phyloP scores from a whole-genome alignment of 2,329 filamentous ascomycete genomes.

The Xylariaceae sp. region DNA sequence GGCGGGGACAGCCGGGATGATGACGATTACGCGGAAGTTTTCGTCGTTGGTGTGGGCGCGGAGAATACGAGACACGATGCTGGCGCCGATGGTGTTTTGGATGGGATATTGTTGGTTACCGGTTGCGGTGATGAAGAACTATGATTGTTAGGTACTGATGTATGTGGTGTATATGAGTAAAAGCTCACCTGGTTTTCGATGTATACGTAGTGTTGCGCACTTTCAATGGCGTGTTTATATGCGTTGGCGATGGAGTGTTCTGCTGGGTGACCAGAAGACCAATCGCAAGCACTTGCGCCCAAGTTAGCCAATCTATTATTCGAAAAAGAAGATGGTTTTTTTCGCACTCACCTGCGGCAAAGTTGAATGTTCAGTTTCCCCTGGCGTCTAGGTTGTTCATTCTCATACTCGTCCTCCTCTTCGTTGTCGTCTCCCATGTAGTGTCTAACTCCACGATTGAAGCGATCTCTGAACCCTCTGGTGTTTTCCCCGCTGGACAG shows the following conservation, averaged over 20 bases:
- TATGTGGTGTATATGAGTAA: too few species aligned
- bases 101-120: constrained; percentile 64
- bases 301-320: constrained; percentile 1
- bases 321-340: background rate
- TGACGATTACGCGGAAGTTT: constrained; percentile 67
- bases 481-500: constrained; percentile 17
- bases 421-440: constrained; percentile 35
- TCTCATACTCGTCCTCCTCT: constrained; percentile 4
- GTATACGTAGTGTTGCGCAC: constrained; percentile 68
- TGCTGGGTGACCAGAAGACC: constrained; percentile 47
- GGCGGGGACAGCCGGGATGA: constrained; percentile 74
- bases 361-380: constrained; percentile 41
- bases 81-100: constrained; percentile 70
- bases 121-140: constrained; percentile 86
- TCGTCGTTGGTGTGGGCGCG: constrained; percentile 61
- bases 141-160: constrained; percentile 4
- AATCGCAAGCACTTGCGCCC: constrained; percentile 39
- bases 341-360: constrained; percentile 39
- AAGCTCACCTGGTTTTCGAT: constrained; percentile 62
- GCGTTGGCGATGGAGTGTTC: constrained; percentile 82
- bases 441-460: constrained; percentile 37
- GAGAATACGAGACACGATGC: constrained; percentile 71
- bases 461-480: constrained; percentile 41
- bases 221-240: constrained; percentile 66
- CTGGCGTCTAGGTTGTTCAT: constrained; percentile 16